Base-by-base conservation (phyloP, 805 yeast genomes). In the Kuraishia borneana region DNA sequence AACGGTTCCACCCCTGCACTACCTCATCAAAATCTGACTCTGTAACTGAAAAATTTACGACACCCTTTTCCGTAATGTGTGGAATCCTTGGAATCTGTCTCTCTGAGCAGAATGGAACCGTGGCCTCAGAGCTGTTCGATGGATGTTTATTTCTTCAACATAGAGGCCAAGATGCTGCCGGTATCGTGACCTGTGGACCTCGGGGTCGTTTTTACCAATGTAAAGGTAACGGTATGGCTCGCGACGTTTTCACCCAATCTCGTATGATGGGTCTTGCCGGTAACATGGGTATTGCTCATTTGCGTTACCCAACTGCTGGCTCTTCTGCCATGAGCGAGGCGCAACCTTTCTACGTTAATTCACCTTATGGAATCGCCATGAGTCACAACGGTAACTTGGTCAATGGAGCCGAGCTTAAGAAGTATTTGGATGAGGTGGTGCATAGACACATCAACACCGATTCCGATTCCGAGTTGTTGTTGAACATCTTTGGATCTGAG, bases 141-240 rank as follows among this genome's bases (percentile, higher is more conserved):
- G 96, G 95, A 5, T 80, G 89, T 42, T 74, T 87, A 62, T 89
- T 81, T 56, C 65, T 92, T 41, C 98, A 92, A 55, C 98, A 92
- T 54, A 73, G 98, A 53, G 98, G 98, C 31, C 98, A 92, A 63
- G 98, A 92, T 56, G 98, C 98, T 8, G 96, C 96, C n/a, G 98
- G 98, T 42, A 89, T 92, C 36, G 92, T 85, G 18, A 92, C 98
- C 6, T 85, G 96, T 56, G 97, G 96, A 36, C 66, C 81, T 30
- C 76, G 89, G 41, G 98, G 97, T 43, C 71, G 98, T 39, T 71
- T 92, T 39, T 88, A 84, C 62, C 97, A 89, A 62, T 92, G 98
- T 59, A 92, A 92, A 63, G 98, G 98, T 48, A 89, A 87, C 57
- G 98, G 98, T 44, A 84, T 92, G 95, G 97, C 95, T 39, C 73